Conservation (phyloP, 2,329 filamentous ascomycete species). For the Immersiporthe knoxdaviesiana region DNA sequence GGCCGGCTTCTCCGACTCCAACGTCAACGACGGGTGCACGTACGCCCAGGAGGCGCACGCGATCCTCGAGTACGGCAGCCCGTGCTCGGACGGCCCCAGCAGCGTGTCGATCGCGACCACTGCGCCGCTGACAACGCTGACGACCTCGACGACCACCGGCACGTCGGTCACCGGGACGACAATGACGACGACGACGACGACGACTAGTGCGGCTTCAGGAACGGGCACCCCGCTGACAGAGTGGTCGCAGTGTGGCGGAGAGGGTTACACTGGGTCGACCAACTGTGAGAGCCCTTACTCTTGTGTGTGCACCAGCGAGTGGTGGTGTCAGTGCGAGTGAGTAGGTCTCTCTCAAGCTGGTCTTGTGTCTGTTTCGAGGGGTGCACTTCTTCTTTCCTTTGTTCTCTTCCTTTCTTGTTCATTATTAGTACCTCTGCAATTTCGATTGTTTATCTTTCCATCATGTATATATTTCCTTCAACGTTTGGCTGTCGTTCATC, state of each 20-base stretch:
- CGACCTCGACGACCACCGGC: background rate
- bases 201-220: conserved; percentile 6
- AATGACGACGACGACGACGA: background rate
- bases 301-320: conserved; percentile 36
- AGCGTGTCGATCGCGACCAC: conserved; percentile 17
- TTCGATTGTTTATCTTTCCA: background rate
- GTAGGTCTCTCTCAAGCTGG: background rate
- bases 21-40: conserved; percentile 41
- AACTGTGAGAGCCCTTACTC: conserved; percentile 38
- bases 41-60: conserved; percentile 46
- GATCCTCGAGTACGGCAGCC: conserved; percentile 34
- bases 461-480: background rate
- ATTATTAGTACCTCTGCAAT: background rate
- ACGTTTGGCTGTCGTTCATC: background rate
- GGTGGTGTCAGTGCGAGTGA: conserved; percentile 40
- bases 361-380: background rate
- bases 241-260: conserved; percentile 44
- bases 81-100: conserved; percentile 14
- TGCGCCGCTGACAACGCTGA: conserved; percentile 1
- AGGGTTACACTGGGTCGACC: conserved; percentile 40
- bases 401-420: background rate
- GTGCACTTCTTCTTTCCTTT: background rate
- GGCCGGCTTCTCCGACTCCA: conserved; percentile 44
- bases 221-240: conserved; percentile 35
- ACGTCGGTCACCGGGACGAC: background rate